Conservation (phyloP, 1,284 basidiomycete species). For the Apiotrichum akiyoshidainum region DNA sequence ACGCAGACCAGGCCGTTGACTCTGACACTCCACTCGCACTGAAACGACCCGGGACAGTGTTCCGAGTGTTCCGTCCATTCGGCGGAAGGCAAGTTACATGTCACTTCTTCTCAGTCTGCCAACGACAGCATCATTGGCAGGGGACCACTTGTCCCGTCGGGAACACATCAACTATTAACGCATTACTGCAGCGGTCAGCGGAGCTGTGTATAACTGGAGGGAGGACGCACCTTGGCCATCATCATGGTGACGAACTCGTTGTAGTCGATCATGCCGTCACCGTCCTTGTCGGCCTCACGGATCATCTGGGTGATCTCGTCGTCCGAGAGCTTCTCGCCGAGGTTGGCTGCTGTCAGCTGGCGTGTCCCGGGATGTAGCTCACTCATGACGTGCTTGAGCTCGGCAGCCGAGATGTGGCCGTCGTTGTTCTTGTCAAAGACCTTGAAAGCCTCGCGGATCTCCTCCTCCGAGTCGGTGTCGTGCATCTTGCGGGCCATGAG, state of each 20-base stretch:
- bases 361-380: slow-evolving; percentile 38
- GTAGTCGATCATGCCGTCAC: slow-evolving; percentile 52
- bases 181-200: no score
- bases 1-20: no score
- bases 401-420: slow-evolving; percentile 61
- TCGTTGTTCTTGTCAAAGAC: slow-evolving; percentile 66
- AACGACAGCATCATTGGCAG: neutral
- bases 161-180: no score
- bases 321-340: slow-evolving; percentile 89
- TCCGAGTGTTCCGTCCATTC: neutral
- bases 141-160: neutral
- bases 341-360: slow-evolving; percentile 43
- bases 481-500: slow-evolving; percentile 98
- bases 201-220: neutral
- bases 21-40: no score
- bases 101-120: slow-evolving; percentile 4
- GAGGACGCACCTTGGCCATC: slow-evolving; percentile 43
- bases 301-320: slow-evolving; percentile 98
- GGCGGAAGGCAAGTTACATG: slow-evolving; percentile 3
- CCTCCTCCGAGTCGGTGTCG: slow-evolving; percentile 76
- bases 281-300: slow-evolving; percentile 93
- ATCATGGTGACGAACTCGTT: slow-evolving; percentile 58
- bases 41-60: no score
- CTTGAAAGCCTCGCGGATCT: slow-evolving; percentile 66
- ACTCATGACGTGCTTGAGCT: slow-evolving; percentile 92